A percentile compares a stretch with the other conserved stretches of the same genome.
Evolutionary conservation across 495 filamentous ascomycete genomes (phyloP).

Genomic region (Schizothecium vesticola): DNA sequence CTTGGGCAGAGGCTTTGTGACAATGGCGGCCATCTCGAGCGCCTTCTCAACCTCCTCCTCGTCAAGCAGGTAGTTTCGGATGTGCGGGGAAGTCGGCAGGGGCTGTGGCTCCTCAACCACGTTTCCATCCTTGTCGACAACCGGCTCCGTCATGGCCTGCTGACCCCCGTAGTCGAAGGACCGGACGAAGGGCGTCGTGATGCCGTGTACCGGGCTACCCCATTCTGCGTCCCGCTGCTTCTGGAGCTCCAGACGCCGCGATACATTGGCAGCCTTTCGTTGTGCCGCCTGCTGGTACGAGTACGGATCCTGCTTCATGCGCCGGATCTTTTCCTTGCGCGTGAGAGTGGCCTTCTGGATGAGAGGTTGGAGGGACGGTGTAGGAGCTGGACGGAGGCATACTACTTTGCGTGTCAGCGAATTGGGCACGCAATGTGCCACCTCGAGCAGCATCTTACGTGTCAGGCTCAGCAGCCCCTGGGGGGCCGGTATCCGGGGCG

Average conservation of each 20-base stretch:
- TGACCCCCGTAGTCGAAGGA: constrained; percentile 63
- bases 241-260: constrained; percentile 61
- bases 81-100: constrained; percentile 40
- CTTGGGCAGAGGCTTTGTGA: constrained; percentile 53
- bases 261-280: constrained; percentile 73
- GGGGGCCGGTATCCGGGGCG: constrained; percentile 63
- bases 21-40: constrained; percentile 55
- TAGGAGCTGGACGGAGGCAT: constrained; percentile 42
- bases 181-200: constrained; percentile 74
- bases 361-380: constrained; percentile 37
- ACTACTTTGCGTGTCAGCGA: constrained; percentile 26
- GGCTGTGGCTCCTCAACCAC: constrained; percentile 26
- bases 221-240: constrained; percentile 52
- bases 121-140: constrained; percentile 33
- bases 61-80: constrained; percentile 71
- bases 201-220: constrained; percentile 74
- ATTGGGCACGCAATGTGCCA: neutral
- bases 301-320: constrained; percentile 58
- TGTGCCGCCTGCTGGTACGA: constrained; percentile 66
- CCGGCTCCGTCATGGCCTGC: constrained; percentile 26
- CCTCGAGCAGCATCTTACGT: constrained; percentile 39
- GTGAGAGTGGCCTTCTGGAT: constrained; percentile 48
- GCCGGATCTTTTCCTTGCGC: constrained; percentile 40
- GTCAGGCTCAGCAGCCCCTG: constrained; percentile 58
- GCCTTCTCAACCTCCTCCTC: constrained; percentile 58